Evolutionary conservation across 768 basidiomycete species (phyloP), one percentile per base, ranked within the genome.

Genomic region (Clitopilus hobsonii): DNA sequence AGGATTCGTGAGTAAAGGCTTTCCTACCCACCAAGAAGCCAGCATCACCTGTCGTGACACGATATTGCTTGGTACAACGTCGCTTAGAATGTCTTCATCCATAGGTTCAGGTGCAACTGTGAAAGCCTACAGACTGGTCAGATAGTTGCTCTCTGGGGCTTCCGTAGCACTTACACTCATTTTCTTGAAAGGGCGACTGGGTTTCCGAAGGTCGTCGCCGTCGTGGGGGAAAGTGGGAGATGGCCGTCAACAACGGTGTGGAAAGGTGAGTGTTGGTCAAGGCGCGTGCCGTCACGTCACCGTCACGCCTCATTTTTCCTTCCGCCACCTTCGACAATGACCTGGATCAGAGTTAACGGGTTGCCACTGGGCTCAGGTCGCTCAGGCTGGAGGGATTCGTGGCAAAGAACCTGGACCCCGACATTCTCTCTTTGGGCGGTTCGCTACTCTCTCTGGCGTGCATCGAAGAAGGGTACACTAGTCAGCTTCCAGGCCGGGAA

Each of bases 11-110:
- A 45, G 18, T 49, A 18, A 10, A 22, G 14, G 16, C 54, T 54
- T 52, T n/a, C 8, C 11, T 24, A 32, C 8, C 25, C 18, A 7
- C n/a, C 2, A 27, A 5, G 45, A 14, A 27, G 26, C 4, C 14
- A 1, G 67, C 77, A 55, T 63, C n/a, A 88, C 92, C 76, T 91
- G 89, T 64, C 94, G 83, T 54, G 92, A 94, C 47, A 94, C 86
- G 59, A 95, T 92, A 66, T 93, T 91, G 67, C 87, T 89, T 1
- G 94, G 94, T 6, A 96, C 86, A 55, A 95, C 83, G 68, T 96
- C 94, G 63, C 89, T 91, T 57, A 97, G 79, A 50, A 92, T 86
- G 68, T 95, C 94, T 52, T 94, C 93, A 10, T 82, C 79, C 67
- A 72, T 74, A 23, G 70, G 64, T 32, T 70, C 68, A 8, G 41